Evolutionary conservation across 495 filamentous ascomycete species (phyloP).

Genomic region (Xylaria sp.): DNA sequence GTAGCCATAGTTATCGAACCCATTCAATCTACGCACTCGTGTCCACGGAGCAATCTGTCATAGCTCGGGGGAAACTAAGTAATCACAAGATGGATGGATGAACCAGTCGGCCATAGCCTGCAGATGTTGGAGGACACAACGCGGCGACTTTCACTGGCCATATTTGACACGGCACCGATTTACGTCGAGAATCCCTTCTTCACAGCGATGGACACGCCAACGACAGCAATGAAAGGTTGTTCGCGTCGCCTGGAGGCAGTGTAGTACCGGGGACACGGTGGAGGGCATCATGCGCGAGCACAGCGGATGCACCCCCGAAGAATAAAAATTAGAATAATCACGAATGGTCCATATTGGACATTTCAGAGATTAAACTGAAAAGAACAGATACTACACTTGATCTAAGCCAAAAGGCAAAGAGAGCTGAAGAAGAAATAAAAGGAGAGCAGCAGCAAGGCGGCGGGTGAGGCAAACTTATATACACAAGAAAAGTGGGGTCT

Average conservation of each 20-base stretch:
- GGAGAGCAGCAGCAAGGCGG: not conserved
- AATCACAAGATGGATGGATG: too few relatives aligned
- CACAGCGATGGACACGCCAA: constrained; percentile 32
- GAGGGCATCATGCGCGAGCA: constrained; percentile 69
- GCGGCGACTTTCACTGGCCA: too few relatives aligned
- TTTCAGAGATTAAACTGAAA: constrained; percentile 90
- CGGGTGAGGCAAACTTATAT: constrained; percentile 7
- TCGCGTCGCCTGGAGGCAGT: constrained; percentile 42
- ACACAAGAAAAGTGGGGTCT: not conserved
- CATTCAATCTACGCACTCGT: too few relatives aligned
- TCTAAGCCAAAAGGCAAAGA: constrained; percentile 79
- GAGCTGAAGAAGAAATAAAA: constrained; percentile 39
- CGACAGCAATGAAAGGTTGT: constrained; percentile 35
- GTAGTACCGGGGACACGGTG: constrained; percentile 42
- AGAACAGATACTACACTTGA: constrained; percentile 99
- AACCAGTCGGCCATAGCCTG: too few relatives aligned
- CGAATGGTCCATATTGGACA: constrained; percentile 37
- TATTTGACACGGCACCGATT: not conserved
- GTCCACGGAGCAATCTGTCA: too few relatives aligned
- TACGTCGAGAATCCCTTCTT: constrained; percentile 23
- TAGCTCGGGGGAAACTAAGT: too few relatives aligned
- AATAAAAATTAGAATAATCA: constrained; percentile 78
- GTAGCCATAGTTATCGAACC: too few relatives aligned
- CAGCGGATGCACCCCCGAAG: constrained; percentile 62
- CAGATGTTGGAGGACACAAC: too few relatives aligned